Evolutionary conservation across 805 yeast species (phyloP).

Genomic region (Ogataea nonfermentans): DNA sequence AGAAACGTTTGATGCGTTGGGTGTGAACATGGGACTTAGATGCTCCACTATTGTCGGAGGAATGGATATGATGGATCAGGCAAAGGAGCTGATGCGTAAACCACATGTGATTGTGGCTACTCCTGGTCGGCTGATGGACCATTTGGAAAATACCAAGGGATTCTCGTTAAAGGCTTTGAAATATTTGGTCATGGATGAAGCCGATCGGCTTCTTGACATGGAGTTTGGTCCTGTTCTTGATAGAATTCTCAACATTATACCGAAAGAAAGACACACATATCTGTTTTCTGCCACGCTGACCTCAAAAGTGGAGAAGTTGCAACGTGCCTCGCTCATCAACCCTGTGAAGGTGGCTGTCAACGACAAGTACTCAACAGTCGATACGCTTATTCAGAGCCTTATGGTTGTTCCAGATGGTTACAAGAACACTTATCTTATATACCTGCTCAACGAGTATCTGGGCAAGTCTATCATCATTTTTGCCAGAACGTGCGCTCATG

Average conservation of each 20-base stretch:
- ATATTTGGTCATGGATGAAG: conserved; percentile 93
- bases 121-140: conserved; percentile 87
- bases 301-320: conserved; percentile 88
- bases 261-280: conserved; percentile 79
- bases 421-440: conserved; percentile 83
- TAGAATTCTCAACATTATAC: conserved; percentile 78
- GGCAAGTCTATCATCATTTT: conserved; percentile 90
- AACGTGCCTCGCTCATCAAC: conserved; percentile 82
- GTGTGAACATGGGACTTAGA: conserved; percentile 88
- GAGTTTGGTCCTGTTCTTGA: conserved; percentile 95
- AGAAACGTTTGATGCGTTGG: conserved; percentile 93
- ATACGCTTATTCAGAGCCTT: conserved; percentile 83
- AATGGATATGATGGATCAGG: conserved; percentile 97
- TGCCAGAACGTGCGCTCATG: conserved; percentile 93
- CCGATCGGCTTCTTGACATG: conserved; percentile 92
- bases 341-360: conserved; percentile 93
- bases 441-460: conserved; percentile 72
- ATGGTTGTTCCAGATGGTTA: conserved; percentile 91
- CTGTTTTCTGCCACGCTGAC: conserved; percentile 97
- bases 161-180: conserved; percentile 75
- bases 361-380: conserved; percentile 87
- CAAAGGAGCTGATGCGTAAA: conserved; percentile 86
- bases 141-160: conserved; percentile 88
- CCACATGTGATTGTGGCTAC: conserved; percentile 96
- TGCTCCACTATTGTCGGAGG: conserved; percentile 93